These are phyloP conservation scores for Curvularia verruculosa DNA, from an alignment of 2,329 filamentous ascomycete genomes.

Conservation along the genomic window DNA sequence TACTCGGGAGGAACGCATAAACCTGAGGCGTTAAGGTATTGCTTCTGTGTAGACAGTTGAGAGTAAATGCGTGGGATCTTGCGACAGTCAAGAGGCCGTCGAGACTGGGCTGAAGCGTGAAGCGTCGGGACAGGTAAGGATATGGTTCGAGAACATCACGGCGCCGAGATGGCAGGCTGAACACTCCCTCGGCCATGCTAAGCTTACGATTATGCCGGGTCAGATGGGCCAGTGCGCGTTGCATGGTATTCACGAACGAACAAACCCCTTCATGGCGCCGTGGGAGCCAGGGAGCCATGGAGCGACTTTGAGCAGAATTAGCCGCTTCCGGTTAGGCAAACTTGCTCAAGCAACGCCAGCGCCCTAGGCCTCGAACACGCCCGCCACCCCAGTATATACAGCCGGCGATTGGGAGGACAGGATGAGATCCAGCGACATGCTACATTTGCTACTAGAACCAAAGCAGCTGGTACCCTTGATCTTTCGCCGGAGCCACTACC, in stretches of 20 bases:
- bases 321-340: constrained; percentile 28
- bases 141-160: constrained; percentile 5
- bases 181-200: constrained; percentile 8
- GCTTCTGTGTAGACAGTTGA: constrained; percentile 23
- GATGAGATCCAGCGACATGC: constrained; percentile 23
- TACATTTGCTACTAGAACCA: constrained; percentile 5
- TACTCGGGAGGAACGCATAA: constrained; percentile 40
- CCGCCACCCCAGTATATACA: constrained; percentile 9
- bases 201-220: constrained; percentile 13
- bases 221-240: constrained; percentile 12
- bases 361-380: constrained; percentile 14
- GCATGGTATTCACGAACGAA: constrained; percentile 6
- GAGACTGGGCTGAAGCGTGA: constrained; percentile 41
- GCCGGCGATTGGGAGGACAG: constrained; percentile 16
- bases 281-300: constrained; percentile 22
- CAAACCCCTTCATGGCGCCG: constrained; percentile 21
- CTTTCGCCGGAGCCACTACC: neutral
- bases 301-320: constrained; percentile 39
- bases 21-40: constrained; percentile 12
- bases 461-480: constrained; percentile 18
- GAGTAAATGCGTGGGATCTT: constrained; percentile 38
- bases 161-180: constrained; percentile 3
- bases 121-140: constrained; percentile 30
- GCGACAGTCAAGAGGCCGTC: constrained; percentile 42
- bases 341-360: constrained; percentile 24